These are phyloP conservation scores for Botrytis elliptica DNA, from an alignment of 2,329 filamentous ascomycete species.

Conservation along the genomic window DNA sequence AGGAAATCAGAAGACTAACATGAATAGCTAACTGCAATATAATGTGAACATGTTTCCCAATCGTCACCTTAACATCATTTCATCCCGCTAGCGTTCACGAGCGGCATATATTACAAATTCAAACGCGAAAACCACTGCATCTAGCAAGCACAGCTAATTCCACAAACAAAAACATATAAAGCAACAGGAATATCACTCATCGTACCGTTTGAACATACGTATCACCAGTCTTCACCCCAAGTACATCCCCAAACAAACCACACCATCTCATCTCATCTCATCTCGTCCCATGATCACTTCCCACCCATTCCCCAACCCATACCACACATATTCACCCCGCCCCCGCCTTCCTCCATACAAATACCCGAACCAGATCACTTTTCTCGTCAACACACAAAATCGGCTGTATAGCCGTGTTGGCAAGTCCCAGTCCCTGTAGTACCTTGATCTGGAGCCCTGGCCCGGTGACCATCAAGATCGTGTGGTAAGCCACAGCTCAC, in stretches of 20 bases:
- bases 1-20: background rate
- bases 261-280: background rate
- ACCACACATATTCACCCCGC: background rate
- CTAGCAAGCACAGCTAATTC: background rate
- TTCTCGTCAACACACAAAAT: background rate
- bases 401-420: background rate
- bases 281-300: background rate
- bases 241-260: background rate
- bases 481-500: background rate
- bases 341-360: background rate
- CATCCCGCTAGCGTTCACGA: background rate
- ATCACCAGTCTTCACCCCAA: background rate
- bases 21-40: background rate
- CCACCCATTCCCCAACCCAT: background rate
- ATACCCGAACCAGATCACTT: background rate
- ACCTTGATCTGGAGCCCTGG: background rate
- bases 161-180: background rate
- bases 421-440: background rate
- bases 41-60: background rate
- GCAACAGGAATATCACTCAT: background rate
- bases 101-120: background rate
- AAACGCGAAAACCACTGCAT: background rate
- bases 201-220: rapidly evolving
- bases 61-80: too few species aligned
- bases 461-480: background rate